A percentile compares a stretch with the other conserved stretches of the same genome.
phyloP scores from a whole-genome alignment of 2,329 filamentous ascomycete species.

The Botrytis porri region DNA sequence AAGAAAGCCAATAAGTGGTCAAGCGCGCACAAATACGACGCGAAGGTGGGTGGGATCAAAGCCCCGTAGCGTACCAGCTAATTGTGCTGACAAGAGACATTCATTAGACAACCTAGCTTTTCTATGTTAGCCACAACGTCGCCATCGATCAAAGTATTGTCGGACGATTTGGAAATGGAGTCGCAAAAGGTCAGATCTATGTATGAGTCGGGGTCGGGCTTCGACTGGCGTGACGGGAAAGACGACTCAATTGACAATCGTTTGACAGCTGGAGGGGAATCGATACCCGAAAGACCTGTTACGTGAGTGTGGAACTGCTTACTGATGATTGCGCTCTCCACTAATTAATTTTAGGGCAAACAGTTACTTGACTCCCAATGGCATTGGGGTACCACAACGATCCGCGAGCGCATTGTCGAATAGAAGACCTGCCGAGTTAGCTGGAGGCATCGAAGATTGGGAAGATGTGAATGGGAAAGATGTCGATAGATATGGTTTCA shows the following conservation, averaged over 20 bases:
- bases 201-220: conserved; percentile 35
- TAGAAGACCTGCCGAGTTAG: conserved; percentile 45
- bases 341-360: conserved; percentile 27
- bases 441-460: conserved; percentile 64
- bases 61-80: conserved; percentile 10
- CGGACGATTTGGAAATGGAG: conserved; percentile 37
- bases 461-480: conserved; percentile 59
- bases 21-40: conserved; percentile 28
- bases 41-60: conserved; percentile 28
- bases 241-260: conserved; percentile 19
- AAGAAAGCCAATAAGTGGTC: conserved; percentile 39
- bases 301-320: conserved; percentile 21
- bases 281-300: conserved; percentile 16
- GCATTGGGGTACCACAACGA: conserved; percentile 21
- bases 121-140: conserved; percentile 31
- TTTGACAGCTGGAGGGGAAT: conserved; percentile 17
- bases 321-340: conserved; percentile 9
- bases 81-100: conserved; percentile 23
- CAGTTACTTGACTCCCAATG: conserved; percentile 25
- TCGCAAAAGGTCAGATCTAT: conserved; percentile 39
- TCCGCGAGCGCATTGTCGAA: conserved; percentile 30
- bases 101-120: conserved; percentile 33
- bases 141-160: conserved; percentile 30
- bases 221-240: conserved; percentile 33
- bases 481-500: conserved; percentile 69